phyloP scores from a whole-genome alignment of 768 basidiomycete species.

The Rhizopogon vulgaris region DNA sequence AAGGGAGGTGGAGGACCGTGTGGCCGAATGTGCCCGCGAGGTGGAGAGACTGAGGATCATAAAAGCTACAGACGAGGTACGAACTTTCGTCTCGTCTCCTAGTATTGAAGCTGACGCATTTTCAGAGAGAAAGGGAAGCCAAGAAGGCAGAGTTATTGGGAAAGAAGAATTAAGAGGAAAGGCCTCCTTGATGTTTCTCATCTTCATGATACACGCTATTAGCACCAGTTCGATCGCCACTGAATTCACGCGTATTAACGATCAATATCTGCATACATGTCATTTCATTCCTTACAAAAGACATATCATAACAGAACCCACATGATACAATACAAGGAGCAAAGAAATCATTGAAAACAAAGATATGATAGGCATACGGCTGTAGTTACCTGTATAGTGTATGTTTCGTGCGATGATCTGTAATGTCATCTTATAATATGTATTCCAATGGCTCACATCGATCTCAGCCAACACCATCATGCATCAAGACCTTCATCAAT shows the following conservation, averaged over 20 bases:
- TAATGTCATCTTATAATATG: no score
- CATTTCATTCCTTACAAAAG: background rate
- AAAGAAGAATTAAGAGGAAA: background rate
- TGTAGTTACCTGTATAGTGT: background rate
- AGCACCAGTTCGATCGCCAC: no score
- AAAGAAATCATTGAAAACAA: background rate
- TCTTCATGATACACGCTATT: no score
- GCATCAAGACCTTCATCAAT: background rate
- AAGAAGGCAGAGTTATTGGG: constrained; percentile 36
- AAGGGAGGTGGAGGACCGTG: constrained; percentile 49
- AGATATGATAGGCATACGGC: background rate
- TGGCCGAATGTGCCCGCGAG: constrained; percentile 69
- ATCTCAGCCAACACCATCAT: no score
- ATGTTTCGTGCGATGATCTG: background rate
- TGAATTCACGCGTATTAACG: no score
- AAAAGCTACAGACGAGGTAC: constrained; percentile 61
- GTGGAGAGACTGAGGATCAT: constrained; percentile 60
- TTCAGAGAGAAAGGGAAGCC: constrained; percentile 48
- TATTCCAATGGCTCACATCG: no score
- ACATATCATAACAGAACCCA: background rate
- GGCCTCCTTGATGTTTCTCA: background rate
- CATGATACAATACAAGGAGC: background rate
- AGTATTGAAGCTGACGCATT: background rate
- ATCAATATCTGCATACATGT: background rate
- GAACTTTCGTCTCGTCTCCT: constrained; percentile 8